phyloP scores from a whole-genome alignment of 306 rosid species.

The Quillaja saponaria region DNA sequence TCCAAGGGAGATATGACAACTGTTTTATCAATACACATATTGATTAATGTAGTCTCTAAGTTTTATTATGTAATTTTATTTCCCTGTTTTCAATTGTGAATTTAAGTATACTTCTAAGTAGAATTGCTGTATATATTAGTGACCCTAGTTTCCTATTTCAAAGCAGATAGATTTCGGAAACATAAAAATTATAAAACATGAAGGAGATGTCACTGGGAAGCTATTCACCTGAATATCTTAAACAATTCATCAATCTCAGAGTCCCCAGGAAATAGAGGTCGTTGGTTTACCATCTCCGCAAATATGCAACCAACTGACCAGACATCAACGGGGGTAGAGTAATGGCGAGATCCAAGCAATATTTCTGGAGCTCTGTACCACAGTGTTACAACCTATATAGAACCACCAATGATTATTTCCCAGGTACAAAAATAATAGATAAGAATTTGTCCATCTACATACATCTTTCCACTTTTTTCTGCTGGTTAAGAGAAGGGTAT shows the following conservation, averaged over 20 bases:
- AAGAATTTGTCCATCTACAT: not conserved
- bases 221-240: conserved; percentile 84
- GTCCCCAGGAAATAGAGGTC: conserved; percentile 96
- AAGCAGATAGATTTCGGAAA: not conserved
- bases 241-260: conserved; percentile 97
- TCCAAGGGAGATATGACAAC: no score
- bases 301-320: conserved; percentile 99
- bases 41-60: no score
- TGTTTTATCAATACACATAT: no score
- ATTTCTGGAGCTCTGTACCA: conserved; percentile 99
- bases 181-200: no score
- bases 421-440: conserved; percentile 3
- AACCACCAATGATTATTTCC: conserved; percentile 25
- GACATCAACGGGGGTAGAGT: conserved; percentile 96
- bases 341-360: conserved; percentile 97
- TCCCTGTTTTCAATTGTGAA: no score
- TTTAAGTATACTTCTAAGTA: no score
- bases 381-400: conserved; percentile 84
- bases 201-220: not conserved
- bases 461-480: conserved; percentile 12
- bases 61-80: no score
- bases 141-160: not conserved
- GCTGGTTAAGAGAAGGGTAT: no score
- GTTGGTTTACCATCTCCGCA: conserved; percentile 96
- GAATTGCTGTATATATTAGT: no score